These are phyloP conservation scores for Beta macrorhiza DNA, from an alignment of 179 eudicot genomes.

Conservation along the genomic window DNA sequence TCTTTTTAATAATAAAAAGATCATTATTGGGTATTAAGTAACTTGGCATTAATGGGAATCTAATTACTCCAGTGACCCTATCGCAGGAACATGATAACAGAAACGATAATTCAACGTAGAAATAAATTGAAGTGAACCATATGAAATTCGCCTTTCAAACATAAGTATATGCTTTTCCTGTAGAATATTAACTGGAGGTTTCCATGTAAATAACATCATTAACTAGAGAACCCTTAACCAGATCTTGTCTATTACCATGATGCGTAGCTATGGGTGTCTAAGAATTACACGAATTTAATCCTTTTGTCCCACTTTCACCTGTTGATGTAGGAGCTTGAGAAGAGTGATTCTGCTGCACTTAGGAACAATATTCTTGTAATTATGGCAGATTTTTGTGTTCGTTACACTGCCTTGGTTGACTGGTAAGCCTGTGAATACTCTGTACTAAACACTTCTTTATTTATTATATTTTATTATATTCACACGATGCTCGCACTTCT, in stretches of 20 bases:
- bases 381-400: conserved; percentile 97
- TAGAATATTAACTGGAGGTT: not conserved
- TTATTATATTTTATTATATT: not conserved
- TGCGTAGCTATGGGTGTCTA: not conserved
- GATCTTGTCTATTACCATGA: not conserved
- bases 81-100: not conserved
- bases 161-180: not conserved
- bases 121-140: not conserved
- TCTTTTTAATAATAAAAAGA: not conserved
- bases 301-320: conserved; percentile 18
- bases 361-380: conserved; percentile 82
- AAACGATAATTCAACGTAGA: not conserved
- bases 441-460: not conserved
- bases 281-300: not conserved
- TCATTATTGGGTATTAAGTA: not conserved
- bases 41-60: not conserved
- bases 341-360: conserved; percentile 78
- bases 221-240: not conserved
- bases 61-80: not conserved
- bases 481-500: not conserved
- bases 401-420: conserved; percentile 91
- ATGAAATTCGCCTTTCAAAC: not conserved
- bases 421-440: conserved; percentile 48
- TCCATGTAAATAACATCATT: not conserved
- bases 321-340: conserved; percentile 84